phyloP scores from a whole-genome alignment of 768 basidiomycete genomes.

The Suillus decipiens region DNA sequence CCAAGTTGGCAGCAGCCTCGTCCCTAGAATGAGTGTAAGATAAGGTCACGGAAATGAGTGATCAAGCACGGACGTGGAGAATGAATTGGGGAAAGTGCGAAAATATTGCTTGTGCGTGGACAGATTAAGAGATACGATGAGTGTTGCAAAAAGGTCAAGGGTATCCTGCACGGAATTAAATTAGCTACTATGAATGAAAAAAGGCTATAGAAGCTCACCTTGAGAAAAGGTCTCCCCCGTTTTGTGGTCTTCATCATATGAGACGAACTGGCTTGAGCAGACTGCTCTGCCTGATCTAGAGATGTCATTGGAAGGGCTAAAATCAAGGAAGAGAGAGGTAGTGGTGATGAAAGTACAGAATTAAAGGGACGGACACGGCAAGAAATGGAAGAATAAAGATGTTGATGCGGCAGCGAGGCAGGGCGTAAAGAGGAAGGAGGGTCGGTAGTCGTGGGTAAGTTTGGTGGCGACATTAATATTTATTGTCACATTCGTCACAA shows the following conservation, averaged over 20 bases:
- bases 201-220: conserved; percentile 48
- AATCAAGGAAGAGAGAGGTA: conserved; percentile 12
- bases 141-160: conserved; percentile 95
- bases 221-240: conserved; percentile 91
- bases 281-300: conserved; percentile 41
- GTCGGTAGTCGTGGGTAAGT: conserved; percentile 33
- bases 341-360: conserved; percentile 26
- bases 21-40: conserved; percentile 56
- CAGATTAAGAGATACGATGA: conserved; percentile 91
- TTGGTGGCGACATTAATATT: conserved; percentile 22
- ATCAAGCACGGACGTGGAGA: conserved; percentile 77
- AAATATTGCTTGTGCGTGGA: conserved; percentile 94
- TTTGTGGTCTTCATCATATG: conserved; percentile 99
- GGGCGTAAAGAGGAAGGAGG: conserved; percentile 19
- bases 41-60: conserved; percentile 9
- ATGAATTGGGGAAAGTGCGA: conserved; percentile 90
- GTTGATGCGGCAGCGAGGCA: conserved; percentile 23
- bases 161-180: conserved; percentile 67
- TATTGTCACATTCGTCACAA: conserved; percentile 26
- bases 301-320: conserved; percentile 35
- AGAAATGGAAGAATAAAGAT: conserved; percentile 32
- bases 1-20: conserved; percentile 90
- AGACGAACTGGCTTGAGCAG: conserved; percentile 62
- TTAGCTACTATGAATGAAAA: conserved; percentile 3
- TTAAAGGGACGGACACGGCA: conserved; percentile 21